Conservation (phyloP, 2,329 filamentous ascomycete genomes). For the Trichophyton equinum region DNA sequence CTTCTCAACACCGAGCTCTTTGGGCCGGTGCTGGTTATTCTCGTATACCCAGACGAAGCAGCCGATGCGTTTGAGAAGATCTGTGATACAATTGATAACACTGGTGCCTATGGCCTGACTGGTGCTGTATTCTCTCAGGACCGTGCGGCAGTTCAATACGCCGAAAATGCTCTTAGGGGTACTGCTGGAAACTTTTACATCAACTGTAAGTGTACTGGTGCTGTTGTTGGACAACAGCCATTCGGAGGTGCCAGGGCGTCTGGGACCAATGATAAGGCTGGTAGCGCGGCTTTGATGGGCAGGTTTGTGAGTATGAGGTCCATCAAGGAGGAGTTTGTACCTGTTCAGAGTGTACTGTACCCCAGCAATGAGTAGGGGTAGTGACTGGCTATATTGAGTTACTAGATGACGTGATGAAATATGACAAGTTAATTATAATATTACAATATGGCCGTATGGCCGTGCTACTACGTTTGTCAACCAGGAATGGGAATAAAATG, state of each 20-base stretch:
- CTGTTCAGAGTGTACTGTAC: conserved; percentile 52
- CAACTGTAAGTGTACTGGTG: conserved; percentile 47
- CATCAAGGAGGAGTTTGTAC: conserved; percentile 63
- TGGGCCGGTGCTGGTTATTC: conserved; percentile 59
- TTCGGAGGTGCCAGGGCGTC: conserved; percentile 57
- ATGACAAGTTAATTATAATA: too few relatives aligned
- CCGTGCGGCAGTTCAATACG: conserved; percentile 24
- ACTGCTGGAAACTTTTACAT: conserved; percentile 34
- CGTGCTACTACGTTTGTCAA: neutral
- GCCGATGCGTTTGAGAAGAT: conserved; percentile 49
- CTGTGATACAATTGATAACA: conserved; percentile 39
- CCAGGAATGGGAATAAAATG: neutral
- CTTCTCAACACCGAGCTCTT: conserved; percentile 71
- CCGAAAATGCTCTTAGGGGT: conserved; percentile 26
- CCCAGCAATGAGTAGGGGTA: conserved; percentile 50
- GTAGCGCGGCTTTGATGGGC: conserved; percentile 49
- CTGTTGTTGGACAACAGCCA: conserved; percentile 60
- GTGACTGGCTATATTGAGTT: too few relatives aligned
- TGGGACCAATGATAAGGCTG: conserved; percentile 63
- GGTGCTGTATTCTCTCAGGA: conserved; percentile 34
- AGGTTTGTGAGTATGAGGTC: conserved; percentile 56
- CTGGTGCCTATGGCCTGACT: conserved; percentile 31
- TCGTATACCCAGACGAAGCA: conserved; percentile 62
- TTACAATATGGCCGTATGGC: too few relatives aligned
- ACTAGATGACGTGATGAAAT: too few relatives aligned